Base-by-base conservation (phyloP, 805 yeast species). In the Yarrowia sp. region DNA sequence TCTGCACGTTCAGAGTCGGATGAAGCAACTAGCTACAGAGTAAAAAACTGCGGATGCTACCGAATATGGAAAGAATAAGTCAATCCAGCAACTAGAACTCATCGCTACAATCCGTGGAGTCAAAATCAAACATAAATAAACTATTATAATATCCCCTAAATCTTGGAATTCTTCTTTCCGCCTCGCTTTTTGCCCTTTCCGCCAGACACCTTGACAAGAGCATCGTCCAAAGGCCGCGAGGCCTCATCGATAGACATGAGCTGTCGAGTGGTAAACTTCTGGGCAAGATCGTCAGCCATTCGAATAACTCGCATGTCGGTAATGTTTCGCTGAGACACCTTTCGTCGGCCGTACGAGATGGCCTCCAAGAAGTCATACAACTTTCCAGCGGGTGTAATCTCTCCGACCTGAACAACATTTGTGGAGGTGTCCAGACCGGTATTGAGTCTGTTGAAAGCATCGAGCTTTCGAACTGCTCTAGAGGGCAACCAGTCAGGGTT, bases 261-360 rank as follows among this genome's bases (percentile, higher is more conserved):
- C 26, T 54, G 62, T 14, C 62, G 46, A 26, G 62, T 38, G 44
- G 62, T 17, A 14, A 54, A 54, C 36, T 36, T 38, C 62, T 54
- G 62, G 30, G 62, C 62, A 10, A 54, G 35, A 4, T 24, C 9
- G 35, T 54, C 62, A 9, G 62, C 44, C 48, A 54, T 38, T 38
- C 62, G 62, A 54, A 54, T 54, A n/a, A 54, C 62, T 11, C 48
- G 44, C 62, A 54, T 54, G 30, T 54, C 62, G 30, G 62, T 54
- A 21, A 54, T 54, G 40, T 54, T 54, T 38, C 62, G 48, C 36
- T 54, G 62, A 1, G 62, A 54, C 19, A 54, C 48, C 67, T 77
- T 76, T 67, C 77, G 75, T 33, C 80, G 71, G 32, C 73, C 76
- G 35, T 68, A 67, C 3, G 78, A 72, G 33, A 77, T 74, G 36